Evolutionary conservation across 768 basidiomycete species (phyloP).

Genomic region (Cyclocybe cylindracea): DNA sequence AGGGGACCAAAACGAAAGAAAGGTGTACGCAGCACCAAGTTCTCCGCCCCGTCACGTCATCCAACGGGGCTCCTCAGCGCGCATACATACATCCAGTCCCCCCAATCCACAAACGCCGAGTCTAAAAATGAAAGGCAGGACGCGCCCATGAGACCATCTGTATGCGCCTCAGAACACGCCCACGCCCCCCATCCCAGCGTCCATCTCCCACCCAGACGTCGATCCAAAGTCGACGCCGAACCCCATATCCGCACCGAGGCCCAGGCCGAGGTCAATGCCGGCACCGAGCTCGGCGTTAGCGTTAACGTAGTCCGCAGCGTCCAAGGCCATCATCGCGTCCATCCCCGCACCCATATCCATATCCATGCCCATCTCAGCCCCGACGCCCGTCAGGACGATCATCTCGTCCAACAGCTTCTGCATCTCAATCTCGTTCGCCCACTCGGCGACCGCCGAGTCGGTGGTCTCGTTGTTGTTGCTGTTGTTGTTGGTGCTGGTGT

Average conservation of each 20-base stretch:
- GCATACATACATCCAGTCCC: slow-evolving; percentile 3
- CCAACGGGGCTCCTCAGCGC: slow-evolving; percentile 8
- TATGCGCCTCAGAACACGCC: no score
- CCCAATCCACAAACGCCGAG: background rate
- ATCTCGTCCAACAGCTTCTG: slow-evolving; percentile 21
- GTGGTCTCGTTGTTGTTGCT: slow-evolving; percentile 16
- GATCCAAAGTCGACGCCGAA: slow-evolving; percentile 1
- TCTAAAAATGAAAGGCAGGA: background rate
- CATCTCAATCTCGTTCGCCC: slow-evolving; percentile 55
- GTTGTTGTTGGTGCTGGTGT: slow-evolving; percentile 19
- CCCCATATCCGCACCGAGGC: slow-evolving; percentile 5
- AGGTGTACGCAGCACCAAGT: slow-evolving; percentile 3
- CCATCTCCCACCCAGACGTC: background rate
- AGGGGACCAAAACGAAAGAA: background rate
- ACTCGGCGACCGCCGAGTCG: slow-evolving; percentile 25
- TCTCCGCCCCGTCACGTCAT: slow-evolving; percentile 1
- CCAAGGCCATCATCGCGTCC: slow-evolving; percentile 9
- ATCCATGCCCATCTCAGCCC: slow-evolving; percentile 2
- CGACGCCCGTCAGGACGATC: slow-evolving; percentile 1
- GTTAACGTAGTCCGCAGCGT: background rate
- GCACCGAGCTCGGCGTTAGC: background rate
- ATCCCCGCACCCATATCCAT: slow-evolving; percentile 8
- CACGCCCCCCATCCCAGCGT: background rate
- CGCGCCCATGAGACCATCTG: no score
- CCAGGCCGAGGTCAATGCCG: slow-evolving; percentile 6